Evolutionary conservation across 2,329 filamentous ascomycete genomes (phyloP).

Genomic region (Colletotrichum navitas): DNA sequence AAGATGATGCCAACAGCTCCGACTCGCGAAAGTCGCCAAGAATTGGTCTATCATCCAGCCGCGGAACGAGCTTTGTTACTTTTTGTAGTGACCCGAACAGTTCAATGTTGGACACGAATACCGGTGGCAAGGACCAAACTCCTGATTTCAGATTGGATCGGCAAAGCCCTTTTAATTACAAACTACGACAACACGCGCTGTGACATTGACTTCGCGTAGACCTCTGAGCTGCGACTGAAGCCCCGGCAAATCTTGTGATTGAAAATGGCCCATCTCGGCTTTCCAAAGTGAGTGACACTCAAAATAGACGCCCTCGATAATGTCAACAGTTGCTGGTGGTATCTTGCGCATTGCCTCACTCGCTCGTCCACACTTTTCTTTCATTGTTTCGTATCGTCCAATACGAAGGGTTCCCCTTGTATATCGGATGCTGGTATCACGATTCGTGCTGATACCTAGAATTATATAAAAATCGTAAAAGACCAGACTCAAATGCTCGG

Average conservation of each 20-base stretch:
- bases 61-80: no score
- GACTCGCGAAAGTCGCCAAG: not conserved
- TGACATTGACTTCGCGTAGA: not conserved
- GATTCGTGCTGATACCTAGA: not conserved
- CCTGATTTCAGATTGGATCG: not conserved
- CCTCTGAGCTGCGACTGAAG: no score
- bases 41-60: not conserved
- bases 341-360: not conserved
- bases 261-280: not conserved
- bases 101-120: not conserved
- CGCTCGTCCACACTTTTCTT: not conserved
- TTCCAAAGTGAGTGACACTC: not conserved
- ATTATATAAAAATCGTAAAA: not conserved
- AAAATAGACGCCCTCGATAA: not conserved
- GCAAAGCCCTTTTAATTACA: not conserved
- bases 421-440: not conserved
- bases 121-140: not conserved
- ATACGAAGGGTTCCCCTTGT: not conserved
- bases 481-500: slow-evolving; percentile 7
- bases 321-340: not conserved
- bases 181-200: not conserved
- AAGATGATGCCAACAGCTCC: not conserved
- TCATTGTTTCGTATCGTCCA: not conserved
- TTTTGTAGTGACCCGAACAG: not conserved
- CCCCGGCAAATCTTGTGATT: no score